Evolutionary conservation across 2,329 filamentous ascomycete species (phyloP).

Genomic region (Penicillium sp.): DNA sequence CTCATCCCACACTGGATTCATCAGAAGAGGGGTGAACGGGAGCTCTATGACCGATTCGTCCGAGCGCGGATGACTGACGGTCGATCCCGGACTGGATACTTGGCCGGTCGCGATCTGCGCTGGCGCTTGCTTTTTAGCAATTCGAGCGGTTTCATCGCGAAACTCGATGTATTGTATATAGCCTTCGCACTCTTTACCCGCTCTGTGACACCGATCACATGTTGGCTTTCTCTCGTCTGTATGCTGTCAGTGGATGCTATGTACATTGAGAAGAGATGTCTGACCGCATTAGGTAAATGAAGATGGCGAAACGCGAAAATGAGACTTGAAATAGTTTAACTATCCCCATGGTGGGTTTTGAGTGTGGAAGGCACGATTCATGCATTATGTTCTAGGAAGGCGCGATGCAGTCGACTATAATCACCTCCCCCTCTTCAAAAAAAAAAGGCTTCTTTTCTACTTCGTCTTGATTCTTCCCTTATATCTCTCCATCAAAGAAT

Average conservation of each 20-base stretch:
- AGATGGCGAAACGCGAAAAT: background rate
- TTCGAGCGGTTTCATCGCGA: constrained; percentile 3
- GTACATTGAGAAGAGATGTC: background rate
- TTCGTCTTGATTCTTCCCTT: too few relatives aligned
- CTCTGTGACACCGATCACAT: constrained; percentile 13
- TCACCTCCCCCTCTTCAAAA: too few relatives aligned
- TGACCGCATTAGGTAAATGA: constrained; percentile 8
- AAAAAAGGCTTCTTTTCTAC: too few relatives aligned
- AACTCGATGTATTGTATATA: constrained; percentile 13
- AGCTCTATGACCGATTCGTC: background rate
- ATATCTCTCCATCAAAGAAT: too few relatives aligned
- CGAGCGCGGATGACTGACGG: background rate
- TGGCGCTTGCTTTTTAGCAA: background rate
- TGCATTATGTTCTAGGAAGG: too few relatives aligned
- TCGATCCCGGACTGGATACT: background rate
- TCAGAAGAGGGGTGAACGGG: background rate
- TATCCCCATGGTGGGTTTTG: too few relatives aligned
- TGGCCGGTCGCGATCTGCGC: background rate
- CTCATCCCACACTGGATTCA: constrained; percentile 10
- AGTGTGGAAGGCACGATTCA: too few relatives aligned
- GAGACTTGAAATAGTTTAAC: too few relatives aligned
- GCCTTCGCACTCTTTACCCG: constrained; percentile 10
- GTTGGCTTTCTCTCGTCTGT: constrained; percentile 15
- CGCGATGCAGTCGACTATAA: too few relatives aligned
- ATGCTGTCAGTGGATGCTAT: background rate